Percentiles rank a stretch among this genome's conserved stretches.
phyloP scores from a whole-genome alignment of 805 yeast genomes.

The Ascoidea rubescens region DNA sequence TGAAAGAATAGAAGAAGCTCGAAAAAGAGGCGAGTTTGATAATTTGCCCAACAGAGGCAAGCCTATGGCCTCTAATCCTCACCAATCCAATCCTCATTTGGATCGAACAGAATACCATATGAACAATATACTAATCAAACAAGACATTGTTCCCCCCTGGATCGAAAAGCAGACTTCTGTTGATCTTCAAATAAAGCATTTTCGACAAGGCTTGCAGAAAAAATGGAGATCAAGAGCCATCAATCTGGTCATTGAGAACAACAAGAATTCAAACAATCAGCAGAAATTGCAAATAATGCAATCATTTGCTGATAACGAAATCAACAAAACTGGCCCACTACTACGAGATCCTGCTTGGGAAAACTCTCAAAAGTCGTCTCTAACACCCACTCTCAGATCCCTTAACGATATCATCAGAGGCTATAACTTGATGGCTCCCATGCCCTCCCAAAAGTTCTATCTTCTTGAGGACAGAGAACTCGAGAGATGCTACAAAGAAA shows the following conservation, averaged over 20 bases:
- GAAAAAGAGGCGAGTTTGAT: slow-evolving; percentile 53
- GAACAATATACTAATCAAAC: slow-evolving; percentile 61
- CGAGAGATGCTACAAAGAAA: slow-evolving; percentile 21
- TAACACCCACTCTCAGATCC: slow-evolving; percentile 21
- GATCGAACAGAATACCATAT: slow-evolving; percentile 67
- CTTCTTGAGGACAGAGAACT: slow-evolving; percentile 30
- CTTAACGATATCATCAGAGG: slow-evolving; percentile 39
- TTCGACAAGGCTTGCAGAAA: slow-evolving; percentile 30
- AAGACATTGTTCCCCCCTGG: slow-evolving; percentile 84
- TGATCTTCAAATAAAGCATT: slow-evolving; percentile 28
- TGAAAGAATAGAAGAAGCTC: slow-evolving; percentile 61
- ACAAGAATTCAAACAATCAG: slow-evolving; percentile 11
- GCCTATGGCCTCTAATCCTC: slow-evolving; percentile 27
- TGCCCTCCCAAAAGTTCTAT: slow-evolving; percentile 44
- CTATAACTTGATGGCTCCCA: slow-evolving; percentile 51
- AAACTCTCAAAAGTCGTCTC: slow-evolving; percentile 16
- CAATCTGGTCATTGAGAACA: slow-evolving; percentile 15
- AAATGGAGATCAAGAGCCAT: slow-evolving; percentile 25
- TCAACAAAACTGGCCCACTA: neutral
- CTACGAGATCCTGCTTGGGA: slow-evolving; percentile 25
- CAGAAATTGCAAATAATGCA: slow-evolving; percentile 10
- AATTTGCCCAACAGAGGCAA: slow-evolving; percentile 49
- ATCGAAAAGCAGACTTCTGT: slow-evolving; percentile 61
- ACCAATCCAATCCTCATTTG: slow-evolving; percentile 36
- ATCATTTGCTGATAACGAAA: neutral